Base-by-base conservation (phyloP, 2,329 filamentous ascomycete genomes). In the Acrocalymma vagum region DNA sequence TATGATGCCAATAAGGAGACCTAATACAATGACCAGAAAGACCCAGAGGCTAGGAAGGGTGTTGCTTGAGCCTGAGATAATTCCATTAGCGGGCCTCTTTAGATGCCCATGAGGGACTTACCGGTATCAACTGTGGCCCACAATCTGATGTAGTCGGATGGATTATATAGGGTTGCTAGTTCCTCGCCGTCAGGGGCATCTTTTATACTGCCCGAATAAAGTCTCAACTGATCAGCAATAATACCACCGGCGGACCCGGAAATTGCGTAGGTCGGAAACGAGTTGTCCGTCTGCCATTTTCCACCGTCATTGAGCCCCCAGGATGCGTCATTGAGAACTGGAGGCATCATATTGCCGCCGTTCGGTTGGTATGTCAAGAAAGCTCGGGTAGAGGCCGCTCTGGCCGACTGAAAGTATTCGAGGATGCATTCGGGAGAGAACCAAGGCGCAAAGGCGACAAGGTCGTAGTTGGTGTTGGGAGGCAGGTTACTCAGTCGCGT, bases 401-500 rank as follows among this genome's bases (percentile, higher is more conserved):
- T 79, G 14, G 79, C 80, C 9, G 76, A 73, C 13, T 78, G 71
- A 30, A 97, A 78, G 64, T 90, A 96, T 29, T 86, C 80, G 39
- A 78, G 71, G 9, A 89, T 87, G 64, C 93, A 99, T 17, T 82
- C 74, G 6, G 79, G 73, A 48, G 80, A 87, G 56, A 90, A 83
- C 92, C 93, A 97, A 18, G 93, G 93, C 16, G 90, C 92, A 37
- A 96, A 73, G 18, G 88, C 92, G 55, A 96, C 82, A 35, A 91
- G 76, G 39, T 86, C 84, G 66, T 89, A 90, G 53, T 87, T 83
- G 14, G 67, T 65, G 32, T 79, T 79, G 1, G 78, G 75, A 0
- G 79, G 77, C 11, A 96, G 80, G 58, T 94, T 79, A n/a, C 71
- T 67, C 55, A 82, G 79, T 11, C 86, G 83, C 9, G 90, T 95